Conservation (phyloP, 2,329 filamentous ascomycete species). For the Pseudogymnoascus sp. region DNA sequence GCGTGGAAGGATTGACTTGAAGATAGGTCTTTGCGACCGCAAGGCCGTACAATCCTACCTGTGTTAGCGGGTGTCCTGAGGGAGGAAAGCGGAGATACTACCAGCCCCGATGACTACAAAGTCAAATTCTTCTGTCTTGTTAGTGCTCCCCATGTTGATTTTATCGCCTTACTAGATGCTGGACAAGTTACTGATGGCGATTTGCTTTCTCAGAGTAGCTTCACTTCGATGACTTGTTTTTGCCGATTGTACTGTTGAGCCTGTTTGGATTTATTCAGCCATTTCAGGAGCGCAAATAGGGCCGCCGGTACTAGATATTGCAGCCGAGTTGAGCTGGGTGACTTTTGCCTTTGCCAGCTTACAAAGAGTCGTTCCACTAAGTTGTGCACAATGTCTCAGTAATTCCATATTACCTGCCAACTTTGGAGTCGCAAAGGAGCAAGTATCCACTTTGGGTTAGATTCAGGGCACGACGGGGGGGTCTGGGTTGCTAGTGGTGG, state of each 20-base stretch:
- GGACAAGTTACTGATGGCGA: not conserved
- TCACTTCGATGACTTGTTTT: not conserved
- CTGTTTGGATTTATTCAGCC: not conserved
- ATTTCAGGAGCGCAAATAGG: not conserved
- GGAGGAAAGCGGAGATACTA: constrained; percentile 23
- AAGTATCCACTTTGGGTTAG: not conserved
- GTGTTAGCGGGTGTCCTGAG: constrained; percentile 1
- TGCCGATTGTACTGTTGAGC: not conserved
- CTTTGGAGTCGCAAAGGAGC: not conserved
- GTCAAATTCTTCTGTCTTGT: constrained; percentile 18
- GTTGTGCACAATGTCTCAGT: not conserved
- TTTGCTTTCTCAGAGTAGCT: not conserved
- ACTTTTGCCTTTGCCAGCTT: not conserved
- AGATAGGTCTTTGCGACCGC: constrained; percentile 51
- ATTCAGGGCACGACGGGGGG: not conserved
- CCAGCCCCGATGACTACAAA: constrained; percentile 37
- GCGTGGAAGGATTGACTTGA: constrained; percentile 45
- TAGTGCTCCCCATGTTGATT: not conserved
- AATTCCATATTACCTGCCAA: not conserved
- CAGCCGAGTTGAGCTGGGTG: not conserved
- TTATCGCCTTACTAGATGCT: not conserved
- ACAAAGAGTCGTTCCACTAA: not conserved
- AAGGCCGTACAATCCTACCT: constrained; percentile 44
- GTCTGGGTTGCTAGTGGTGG: not conserved
- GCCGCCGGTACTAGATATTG: not conserved